These are phyloP conservation scores for Epichloe bromicola DNA, from an alignment of 2,329 filamentous ascomycete species.

Conservation along the genomic window DNA sequence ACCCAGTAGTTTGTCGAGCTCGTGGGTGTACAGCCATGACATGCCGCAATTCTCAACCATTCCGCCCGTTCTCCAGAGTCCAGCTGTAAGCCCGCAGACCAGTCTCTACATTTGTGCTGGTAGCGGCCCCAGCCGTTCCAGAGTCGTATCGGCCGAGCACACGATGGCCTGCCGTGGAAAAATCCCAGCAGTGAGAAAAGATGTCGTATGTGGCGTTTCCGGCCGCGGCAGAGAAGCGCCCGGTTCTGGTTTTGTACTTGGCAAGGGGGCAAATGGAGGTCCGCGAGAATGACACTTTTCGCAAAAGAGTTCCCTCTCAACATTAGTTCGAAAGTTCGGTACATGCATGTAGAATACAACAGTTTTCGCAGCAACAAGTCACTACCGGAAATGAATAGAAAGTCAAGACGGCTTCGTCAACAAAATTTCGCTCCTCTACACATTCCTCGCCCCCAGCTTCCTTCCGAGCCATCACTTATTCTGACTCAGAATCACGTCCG, in stretches of 20 bases:
- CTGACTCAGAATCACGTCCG: constrained; percentile 9
- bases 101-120: neutral
- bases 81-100: neutral
- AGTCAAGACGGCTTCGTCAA: no score
- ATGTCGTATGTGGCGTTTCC: no score
- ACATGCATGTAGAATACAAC: neutral
- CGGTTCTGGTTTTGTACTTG: neutral
- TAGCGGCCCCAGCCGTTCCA: no score
- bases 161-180: no score
- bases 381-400: no score
- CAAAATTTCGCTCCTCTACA: no score
- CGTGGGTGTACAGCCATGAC: neutral
- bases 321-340: no score
- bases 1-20: constrained; percentile 11
- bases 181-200: no score
- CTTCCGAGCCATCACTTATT: neutral
- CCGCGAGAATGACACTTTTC: neutral
- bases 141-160: no score
- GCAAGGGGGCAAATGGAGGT: neutral
- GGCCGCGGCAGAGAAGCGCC: neutral
- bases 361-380: no score
- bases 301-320: no score
- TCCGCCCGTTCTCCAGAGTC: constrained; percentile 2
- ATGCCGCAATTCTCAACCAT: constrained; percentile 13
- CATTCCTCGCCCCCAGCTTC: no score